Evolutionary conservation across 768 basidiomycete genomes (phyloP).

Genomic region (Leccinum imitatum): DNA sequence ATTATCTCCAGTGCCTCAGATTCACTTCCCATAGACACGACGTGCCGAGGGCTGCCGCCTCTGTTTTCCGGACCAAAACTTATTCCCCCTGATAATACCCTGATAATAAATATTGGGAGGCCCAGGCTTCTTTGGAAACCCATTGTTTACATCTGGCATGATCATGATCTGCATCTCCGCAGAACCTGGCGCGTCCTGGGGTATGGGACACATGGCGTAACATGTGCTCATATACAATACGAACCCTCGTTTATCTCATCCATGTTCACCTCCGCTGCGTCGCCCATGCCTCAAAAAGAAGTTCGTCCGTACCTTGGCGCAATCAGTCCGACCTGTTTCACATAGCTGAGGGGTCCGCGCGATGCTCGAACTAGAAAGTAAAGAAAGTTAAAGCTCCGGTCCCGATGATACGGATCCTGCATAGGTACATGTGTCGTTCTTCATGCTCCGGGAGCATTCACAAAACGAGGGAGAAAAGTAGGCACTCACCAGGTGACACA

Average conservation of each 20-base stretch:
- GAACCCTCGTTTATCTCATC: no score
- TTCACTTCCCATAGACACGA: no score
- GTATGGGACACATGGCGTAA: background rate
- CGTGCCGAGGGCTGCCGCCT: background rate
- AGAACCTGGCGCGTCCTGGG: no score
- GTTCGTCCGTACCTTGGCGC: background rate
- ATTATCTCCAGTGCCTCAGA: no score
- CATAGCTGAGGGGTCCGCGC: background rate
- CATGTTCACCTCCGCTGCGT: background rate
- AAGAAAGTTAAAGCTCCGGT: conserved; percentile 13
- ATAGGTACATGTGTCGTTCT: background rate
- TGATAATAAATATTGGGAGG: background rate
- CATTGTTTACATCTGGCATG: no score
- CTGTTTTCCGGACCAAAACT: conserved; percentile 4
- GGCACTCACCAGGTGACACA: background rate
- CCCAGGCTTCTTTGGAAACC: no score
- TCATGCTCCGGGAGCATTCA: background rate
- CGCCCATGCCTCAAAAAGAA: conserved; percentile 1
- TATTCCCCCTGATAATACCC: background rate
- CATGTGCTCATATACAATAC: background rate
- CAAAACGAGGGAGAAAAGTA: background rate
- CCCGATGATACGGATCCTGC: background rate
- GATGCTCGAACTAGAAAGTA: background rate
- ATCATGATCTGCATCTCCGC: no score
- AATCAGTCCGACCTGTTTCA: background rate